Percentiles rank a stretch among this genome's conserved stretches.
phyloP scores from a whole-genome alignment of 2,329 filamentous ascomycete genomes.

The Botrytis fabae region DNA sequence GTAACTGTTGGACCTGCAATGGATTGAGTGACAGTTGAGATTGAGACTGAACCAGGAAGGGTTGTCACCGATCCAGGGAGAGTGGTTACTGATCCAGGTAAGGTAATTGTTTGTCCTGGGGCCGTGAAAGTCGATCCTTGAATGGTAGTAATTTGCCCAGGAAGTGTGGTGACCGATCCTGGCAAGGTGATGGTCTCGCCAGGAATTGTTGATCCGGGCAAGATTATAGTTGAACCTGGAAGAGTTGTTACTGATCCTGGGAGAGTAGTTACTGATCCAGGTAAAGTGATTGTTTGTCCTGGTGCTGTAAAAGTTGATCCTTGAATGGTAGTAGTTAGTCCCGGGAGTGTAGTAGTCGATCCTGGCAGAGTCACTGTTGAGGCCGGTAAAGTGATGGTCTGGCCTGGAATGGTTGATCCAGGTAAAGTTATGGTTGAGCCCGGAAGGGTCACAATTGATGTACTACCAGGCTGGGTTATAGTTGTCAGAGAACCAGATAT shows the following conservation, averaged over 20 bases:
- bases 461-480: constrained; percentile 20
- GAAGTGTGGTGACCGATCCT: not conserved
- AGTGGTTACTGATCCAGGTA: not conserved
- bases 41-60: constrained; percentile 15
- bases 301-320: constrained; percentile 26
- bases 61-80: constrained; percentile 19
- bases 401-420: not conserved
- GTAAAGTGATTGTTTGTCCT: constrained; percentile 22
- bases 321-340: constrained; percentile 21
- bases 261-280: constrained; percentile 24
- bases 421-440: constrained; percentile 2
- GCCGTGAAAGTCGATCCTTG: constrained; percentile 9
- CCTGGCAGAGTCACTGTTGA: not conserved
- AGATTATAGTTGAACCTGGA: not conserved
- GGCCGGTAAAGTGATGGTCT: constrained; percentile 2
- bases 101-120: not conserved
- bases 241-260: constrained; percentile 1
- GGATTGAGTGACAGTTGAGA: constrained; percentile 20
- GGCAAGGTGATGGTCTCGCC: constrained; percentile 1
- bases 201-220: not conserved
- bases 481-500: constrained; percentile 27
- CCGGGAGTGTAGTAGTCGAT: constrained; percentile 11
- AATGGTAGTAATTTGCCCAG: not conserved
- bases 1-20: constrained; percentile 8
- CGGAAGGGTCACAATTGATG: constrained; percentile 11